Percentiles rank a stretch among this genome's conserved stretches.
Evolutionary conservation across 257 asterid species (phyloP).

Genomic region (Fraxinus cuspidata): DNA sequence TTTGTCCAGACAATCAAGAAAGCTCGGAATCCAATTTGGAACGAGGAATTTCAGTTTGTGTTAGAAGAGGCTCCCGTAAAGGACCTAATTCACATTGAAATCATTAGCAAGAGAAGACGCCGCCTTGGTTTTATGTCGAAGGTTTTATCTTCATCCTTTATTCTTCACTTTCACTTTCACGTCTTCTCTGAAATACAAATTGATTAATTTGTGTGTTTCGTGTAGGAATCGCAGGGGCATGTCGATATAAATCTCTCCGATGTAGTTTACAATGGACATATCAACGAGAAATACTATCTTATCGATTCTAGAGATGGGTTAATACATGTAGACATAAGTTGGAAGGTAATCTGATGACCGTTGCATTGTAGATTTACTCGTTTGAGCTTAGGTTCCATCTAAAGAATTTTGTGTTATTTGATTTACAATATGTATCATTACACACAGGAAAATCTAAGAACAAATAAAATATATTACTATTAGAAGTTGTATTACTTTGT

Average conservation of each 20-base stretch:
- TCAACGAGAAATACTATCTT: conserved; percentile 70
- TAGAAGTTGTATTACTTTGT: not conserved
- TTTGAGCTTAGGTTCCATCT: not conserved
- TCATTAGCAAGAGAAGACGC: conserved; percentile 54
- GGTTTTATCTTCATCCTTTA: conserved; percentile 35
- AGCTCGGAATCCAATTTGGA: conserved; percentile 71
- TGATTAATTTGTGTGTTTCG: not conserved
- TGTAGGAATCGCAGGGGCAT: conserved; percentile 69
- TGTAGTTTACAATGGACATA: conserved; percentile 65
- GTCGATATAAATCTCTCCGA: conserved; percentile 66
- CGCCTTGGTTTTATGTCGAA: conserved; percentile 44
- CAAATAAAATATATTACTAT: not conserved
- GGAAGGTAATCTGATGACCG: conserved; percentile 61
- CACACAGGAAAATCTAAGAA: not conserved
- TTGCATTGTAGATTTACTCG: not conserved
- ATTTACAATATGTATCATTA: not conserved
- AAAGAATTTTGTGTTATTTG: not conserved
- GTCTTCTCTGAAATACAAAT: not conserved
- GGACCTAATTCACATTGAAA: conserved; percentile 58
- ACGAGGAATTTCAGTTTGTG: conserved; percentile 72
- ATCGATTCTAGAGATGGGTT: conserved; percentile 71
- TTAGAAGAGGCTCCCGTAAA: conserved; percentile 74
- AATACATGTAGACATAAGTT: conserved; percentile 68
- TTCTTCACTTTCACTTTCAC: conserved; percentile 4
- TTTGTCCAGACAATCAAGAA: conserved; percentile 51